Evolutionary conservation across 768 basidiomycete species (phyloP).

Genomic region (Tylopilus plumbeoviolaceoides): DNA sequence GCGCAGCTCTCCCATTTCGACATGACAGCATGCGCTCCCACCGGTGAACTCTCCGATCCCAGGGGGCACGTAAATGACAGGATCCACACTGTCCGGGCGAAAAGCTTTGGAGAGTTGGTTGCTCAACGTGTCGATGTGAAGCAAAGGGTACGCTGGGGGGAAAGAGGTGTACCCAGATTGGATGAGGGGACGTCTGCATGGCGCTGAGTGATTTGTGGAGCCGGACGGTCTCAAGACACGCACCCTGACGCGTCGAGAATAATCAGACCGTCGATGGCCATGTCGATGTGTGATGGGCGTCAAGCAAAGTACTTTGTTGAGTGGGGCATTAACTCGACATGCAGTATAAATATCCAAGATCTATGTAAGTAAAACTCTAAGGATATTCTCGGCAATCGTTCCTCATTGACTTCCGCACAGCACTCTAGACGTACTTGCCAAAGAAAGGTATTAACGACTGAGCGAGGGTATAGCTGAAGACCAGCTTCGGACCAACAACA

Average conservation of each 20-base stretch:
- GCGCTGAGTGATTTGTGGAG: constrained; percentile 3
- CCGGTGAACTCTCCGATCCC: constrained; percentile 39
- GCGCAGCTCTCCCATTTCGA: constrained; percentile 69
- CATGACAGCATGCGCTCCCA: constrained; percentile 77
- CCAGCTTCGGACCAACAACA: constrained; percentile 95
- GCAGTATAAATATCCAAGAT: constrained; percentile 6
- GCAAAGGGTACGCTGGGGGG: constrained; percentile 70
- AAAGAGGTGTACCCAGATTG: constrained; percentile 86
- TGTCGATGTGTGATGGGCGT: constrained; percentile 22
- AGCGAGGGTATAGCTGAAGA: constrained; percentile 97
- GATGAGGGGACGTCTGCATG: constrained; percentile 69
- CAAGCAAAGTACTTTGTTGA: not conserved
- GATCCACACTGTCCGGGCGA: constrained; percentile 57
- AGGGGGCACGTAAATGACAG: constrained; percentile 63
- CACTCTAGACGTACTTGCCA: constrained; percentile 68
- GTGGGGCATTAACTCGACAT: constrained; percentile 5
- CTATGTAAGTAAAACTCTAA: constrained; percentile 13
- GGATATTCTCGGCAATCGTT: not conserved
- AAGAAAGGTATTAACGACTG: constrained; percentile 94
- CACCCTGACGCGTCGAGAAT: constrained; percentile 73
- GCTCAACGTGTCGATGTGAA: constrained; percentile 85
- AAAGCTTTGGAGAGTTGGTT: constrained; percentile 58
- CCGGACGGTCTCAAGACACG: constrained; percentile 25
- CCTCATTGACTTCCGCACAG: not conserved
- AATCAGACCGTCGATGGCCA: constrained; percentile 82